Conservation (phyloP, 1,284 basidiomycete species). For the Ustanciosporium gigantosporum region DNA sequence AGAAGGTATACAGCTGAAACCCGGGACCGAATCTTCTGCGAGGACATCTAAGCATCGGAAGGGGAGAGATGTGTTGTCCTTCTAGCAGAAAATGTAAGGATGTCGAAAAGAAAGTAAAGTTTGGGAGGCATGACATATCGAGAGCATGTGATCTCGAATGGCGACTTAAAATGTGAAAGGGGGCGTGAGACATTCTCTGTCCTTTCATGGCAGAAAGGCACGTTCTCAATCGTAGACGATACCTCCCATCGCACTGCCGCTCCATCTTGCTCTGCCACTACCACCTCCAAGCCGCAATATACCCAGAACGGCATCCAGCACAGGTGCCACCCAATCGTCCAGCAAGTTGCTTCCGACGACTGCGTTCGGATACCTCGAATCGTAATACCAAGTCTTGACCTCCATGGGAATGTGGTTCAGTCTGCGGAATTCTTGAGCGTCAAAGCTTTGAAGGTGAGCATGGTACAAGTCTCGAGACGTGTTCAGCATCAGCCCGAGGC, state of each 20-base stretch:
- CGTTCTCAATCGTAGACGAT: conserved; percentile 18
- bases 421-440: conserved; percentile 28
- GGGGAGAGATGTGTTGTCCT: too few relatives aligned
- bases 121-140: too few relatives aligned
- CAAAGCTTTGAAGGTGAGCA: conserved; percentile 18
- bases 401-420: conserved; percentile 22
- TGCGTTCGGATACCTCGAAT: conserved; percentile 27
- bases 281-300: too few relatives aligned
- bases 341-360: conserved; percentile 26
- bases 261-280: conserved; percentile 6
- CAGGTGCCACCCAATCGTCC: conserved; percentile 19
- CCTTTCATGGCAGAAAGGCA: too few relatives aligned
- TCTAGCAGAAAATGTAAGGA: too few relatives aligned
- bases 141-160: too few relatives aligned
- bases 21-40: too few relatives aligned
- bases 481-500: conserved; percentile 17
- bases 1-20: too few relatives aligned
- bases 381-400: conserved; percentile 19
- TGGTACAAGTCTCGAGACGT: conserved; percentile 40
- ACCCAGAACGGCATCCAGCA: conserved; percentile 10
- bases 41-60: too few relatives aligned
- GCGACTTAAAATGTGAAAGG: too few relatives aligned
- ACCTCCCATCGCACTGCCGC: conserved; percentile 1
- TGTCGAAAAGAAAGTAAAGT: too few relatives aligned
- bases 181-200: too few relatives aligned